Evolutionary conservation across 768 basidiomycete genomes (phyloP), one percentile per base, ranked within the genome.

Genomic region (Melanogaster broomeanus): DNA sequence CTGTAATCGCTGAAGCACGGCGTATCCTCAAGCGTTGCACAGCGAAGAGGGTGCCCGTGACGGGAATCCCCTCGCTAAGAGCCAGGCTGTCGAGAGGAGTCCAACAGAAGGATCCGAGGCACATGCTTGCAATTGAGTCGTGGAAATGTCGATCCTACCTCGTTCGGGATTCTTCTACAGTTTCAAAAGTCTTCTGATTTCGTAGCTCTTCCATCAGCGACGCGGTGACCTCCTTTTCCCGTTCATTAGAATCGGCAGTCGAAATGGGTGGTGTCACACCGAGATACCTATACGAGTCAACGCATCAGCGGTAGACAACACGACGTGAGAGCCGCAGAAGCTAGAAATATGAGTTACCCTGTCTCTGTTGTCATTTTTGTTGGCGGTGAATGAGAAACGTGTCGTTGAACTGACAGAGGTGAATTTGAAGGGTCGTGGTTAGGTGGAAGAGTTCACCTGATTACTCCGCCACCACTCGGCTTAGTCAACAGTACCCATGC

Each of bases 191-290:
- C 51, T 89, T 87, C 63, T 96, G 87, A 41, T 81, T 75, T 63
- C 84, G 80, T 28, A 99, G 79, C 69, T 99, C 96, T 51, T 92
- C 86, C 88, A 98, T 91, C 46, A 99, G 75, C 6, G 90, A 88
- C 16, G 76, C 63, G 0, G 90, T 93, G 19, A 93, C 88, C 68
- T 90, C 88, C 68, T 85, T 87, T 72, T 93, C 91, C 61, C 85
- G 79, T 53, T 83, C 79, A 44, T 71, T 90, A 18, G 91, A 93
- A 59, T 88, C 86, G 28, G 68, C 72, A 21, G 80, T 82, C 41
- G 90, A 86, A 61, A 96, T 94, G 47, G 93, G 93, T 34, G 87
- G 86, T 13, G 90, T 93, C 24, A 93, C 90, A 53, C 90, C 90
- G 44, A 87, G 76, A 70, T 80, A 87, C 61, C 89, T 91, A 67